These are phyloP conservation scores for Fusarium sp. DNA, from an alignment of 2,329 filamentous ascomycete genomes.

Conservation along the genomic window DNA sequence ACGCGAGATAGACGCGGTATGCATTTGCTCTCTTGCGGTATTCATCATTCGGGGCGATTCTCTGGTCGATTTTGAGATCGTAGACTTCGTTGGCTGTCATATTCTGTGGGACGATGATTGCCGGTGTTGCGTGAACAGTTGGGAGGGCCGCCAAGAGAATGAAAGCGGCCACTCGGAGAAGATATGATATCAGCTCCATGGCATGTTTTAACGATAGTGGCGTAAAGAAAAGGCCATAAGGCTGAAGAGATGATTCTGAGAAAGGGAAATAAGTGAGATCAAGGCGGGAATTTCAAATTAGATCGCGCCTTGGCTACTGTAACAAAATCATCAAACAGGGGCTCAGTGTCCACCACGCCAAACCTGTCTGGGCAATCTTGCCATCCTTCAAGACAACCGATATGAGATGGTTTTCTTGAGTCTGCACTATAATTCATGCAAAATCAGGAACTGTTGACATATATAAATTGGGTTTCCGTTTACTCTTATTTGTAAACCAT, in stretches of 20 bases:
- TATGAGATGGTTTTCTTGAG: not conserved
- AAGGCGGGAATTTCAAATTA: slow-evolving; percentile 4
- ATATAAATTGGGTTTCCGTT: no score
- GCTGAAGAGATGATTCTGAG: not conserved
- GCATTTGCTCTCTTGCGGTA: slow-evolving; percentile 15
- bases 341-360: slow-evolving; percentile 9
- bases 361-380: slow-evolving; percentile 6
- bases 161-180: slow-evolving; percentile 21
- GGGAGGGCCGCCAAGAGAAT: slow-evolving; percentile 26
- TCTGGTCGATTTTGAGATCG: slow-evolving; percentile 28
- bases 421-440: no score
- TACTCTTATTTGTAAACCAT: no score
- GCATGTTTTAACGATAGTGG: not conserved
- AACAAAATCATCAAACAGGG: slow-evolving; percentile 28
- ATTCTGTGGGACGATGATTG: slow-evolving; percentile 34
- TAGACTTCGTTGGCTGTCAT: slow-evolving; percentile 30
- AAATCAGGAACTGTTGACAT: not conserved
- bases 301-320: not conserved
- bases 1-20: slow-evolving; percentile 40
- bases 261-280: not conserved
- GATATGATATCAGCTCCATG: slow-evolving; percentile 24
- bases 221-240: not conserved
- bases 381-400: not conserved
- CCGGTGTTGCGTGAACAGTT: slow-evolving; percentile 9
- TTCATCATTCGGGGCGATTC: slow-evolving; percentile 22